These are phyloP conservation scores for Suhomyces tanzawaensis DNA, from an alignment of 805 yeast genomes.

Conservation along the genomic window DNA sequence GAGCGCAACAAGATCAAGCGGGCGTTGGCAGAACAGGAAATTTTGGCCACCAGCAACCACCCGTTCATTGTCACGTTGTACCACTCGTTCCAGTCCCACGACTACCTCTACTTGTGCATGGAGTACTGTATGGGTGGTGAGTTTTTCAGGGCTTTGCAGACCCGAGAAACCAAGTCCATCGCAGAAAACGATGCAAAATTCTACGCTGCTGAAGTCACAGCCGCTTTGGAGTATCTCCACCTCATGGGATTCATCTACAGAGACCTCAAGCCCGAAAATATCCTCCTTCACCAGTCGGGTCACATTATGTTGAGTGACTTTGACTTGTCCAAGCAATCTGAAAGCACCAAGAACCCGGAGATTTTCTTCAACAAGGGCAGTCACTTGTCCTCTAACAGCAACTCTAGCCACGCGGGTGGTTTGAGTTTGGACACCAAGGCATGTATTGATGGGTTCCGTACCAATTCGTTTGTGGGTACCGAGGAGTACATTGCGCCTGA, in stretches of 20 bases:
- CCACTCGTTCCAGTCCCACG: slow-evolving; percentile 95
- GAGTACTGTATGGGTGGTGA: slow-evolving; percentile 99
- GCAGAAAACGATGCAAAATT: slow-evolving; percentile 86
- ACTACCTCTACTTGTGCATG: slow-evolving; percentile 89
- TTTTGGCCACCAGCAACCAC: slow-evolving; percentile 90
- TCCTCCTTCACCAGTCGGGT: slow-evolving; percentile 90
- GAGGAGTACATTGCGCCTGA: slow-evolving; percentile 99
- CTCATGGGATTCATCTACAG: slow-evolving; percentile 96
- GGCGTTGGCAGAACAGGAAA: slow-evolving; percentile 95
- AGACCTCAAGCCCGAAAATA: slow-evolving; percentile 95
- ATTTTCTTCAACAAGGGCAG: slow-evolving; percentile 41
- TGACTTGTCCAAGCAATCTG: slow-evolving; percentile 88
- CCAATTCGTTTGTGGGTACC: slow-evolving; percentile 98
- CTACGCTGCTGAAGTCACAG: slow-evolving; percentile 95
- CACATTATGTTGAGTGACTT: slow-evolving; percentile 98
- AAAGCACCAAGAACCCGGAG: slow-evolving; percentile 72
- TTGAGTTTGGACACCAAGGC: slow-evolving; percentile 79
- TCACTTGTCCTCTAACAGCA: slow-evolving; percentile 14
- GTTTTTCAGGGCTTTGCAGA: slow-evolving; percentile 92
- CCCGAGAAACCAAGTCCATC: slow-evolving; percentile 81
- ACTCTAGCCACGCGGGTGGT: slow-evolving; percentile 33
- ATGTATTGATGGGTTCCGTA: slow-evolving; percentile 92
- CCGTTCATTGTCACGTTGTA: slow-evolving; percentile 96
- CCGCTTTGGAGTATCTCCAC: slow-evolving; percentile 93
- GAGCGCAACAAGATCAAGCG: slow-evolving; percentile 92